Base-by-base conservation (phyloP, 345 rosid species). In the Odontarrhena argentea region DNA sequence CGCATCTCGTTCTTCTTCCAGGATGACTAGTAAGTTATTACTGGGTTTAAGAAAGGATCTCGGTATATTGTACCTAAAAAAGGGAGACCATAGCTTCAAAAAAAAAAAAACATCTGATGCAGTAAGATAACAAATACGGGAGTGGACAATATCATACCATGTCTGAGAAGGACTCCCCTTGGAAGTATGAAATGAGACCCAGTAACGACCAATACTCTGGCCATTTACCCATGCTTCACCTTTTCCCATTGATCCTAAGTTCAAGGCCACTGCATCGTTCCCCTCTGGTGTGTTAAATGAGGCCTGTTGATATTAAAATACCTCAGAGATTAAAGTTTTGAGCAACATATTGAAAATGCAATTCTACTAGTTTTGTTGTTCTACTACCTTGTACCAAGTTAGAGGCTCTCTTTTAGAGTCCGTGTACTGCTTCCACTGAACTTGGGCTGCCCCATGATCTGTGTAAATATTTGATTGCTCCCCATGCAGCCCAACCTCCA, bases 181-280 rank as follows among this genome's bases (percentile, higher is more conserved):
- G 18, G 69, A 26, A 5, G 86, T 82, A 70, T 18, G 87, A 52
- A 81, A 82, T 24, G 93, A 86, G 47, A 79, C 75, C 97, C 92
- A 87, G 47, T 83, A 87, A 46, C 95, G 83, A 55, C 92, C 92
- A 32, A 90, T 86, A 73, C 91, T 87, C 53, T 79, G 90, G 9
- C 92, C 92, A 26, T 90, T 87, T 56, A 90, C 80, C 90, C 92
- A 90, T 61, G 81, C 86, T 82, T 90, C 87, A 18, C 95, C 97
- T 71, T 90, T 90, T 63, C 95, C 91, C 95, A 90, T 87, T 55
- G 90, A 73, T 14, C 66, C 74, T 47, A 86, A 80, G 78, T 90
- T 83, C 73, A 90, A 35, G 25, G 83, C 81, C 13, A 86, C 76
- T 18, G 92, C 85, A 47, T 84, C 88, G 15, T 55, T 70, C 68